Evolutionary conservation across 2,329 filamentous ascomycete genomes (phyloP), one percentile per base, ranked within the genome.

Genomic region (Lachnellula arida): DNA sequence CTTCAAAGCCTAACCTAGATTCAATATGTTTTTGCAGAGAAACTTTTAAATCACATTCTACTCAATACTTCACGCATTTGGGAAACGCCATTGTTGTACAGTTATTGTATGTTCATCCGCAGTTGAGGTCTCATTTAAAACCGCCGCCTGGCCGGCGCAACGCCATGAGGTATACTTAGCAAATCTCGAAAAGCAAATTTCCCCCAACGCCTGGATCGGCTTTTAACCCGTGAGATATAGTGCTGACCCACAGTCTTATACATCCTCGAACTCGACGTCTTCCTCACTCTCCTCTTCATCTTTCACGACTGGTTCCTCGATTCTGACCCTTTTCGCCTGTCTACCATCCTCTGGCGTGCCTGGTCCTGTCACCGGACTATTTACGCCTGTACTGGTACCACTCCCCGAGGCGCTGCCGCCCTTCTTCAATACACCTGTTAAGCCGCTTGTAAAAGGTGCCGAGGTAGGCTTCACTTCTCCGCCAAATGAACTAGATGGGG

Each of bases 251-350:
- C 46, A 32, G 5, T 35, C 54, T 62, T 58, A 71, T 48, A 84
- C 80, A 65, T 84, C 81, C 63, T 83, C 81, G 68, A 84, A 84
- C 63, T 83, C 81, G 59, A 84, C 68, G 25, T 78, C 79, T 32
- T 81, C 78, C 23, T 81, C 79, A 28, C 76, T 76, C 12, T 78
- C 76, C n/a, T 68, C 76, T 28, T 76, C 76, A 5, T 71, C 71
- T 34, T 72, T 63, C 4, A 56, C 46, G 15, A 70, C 67, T 55
- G 60, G 75, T 71, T 58, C 75, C 70, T 86, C 84, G 17, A 86
- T 68, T 69, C 84, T 86, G 46, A 82, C 76, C 59, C 81, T 81
- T 74, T 89, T 89, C 9, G 76, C 71, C 12, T 79, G 75, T 40
- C 75, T 71, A 22, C 74, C 75, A 55, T 79, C 79, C 44, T 75